phyloP scores from a whole-genome alignment of 352 stramenopile species.

The Phytophthora crassamura region DNA sequence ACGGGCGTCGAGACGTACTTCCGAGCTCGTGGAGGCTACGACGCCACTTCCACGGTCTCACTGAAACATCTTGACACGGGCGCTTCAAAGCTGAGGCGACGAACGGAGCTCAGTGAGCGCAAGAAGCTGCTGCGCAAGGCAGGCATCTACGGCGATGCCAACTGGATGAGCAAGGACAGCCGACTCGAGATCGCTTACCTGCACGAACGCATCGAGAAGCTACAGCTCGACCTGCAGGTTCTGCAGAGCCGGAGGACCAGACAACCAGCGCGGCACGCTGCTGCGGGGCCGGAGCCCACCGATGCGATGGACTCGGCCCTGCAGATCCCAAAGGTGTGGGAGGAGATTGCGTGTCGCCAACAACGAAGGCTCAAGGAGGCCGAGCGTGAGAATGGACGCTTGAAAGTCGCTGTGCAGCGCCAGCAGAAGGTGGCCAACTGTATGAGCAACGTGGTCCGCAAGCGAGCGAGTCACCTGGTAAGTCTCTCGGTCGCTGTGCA shows the following conservation, averaged over 20 bases:
- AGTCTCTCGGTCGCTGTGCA: conserved; percentile 1
- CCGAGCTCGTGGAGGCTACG: conserved; percentile 11
- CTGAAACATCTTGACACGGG: not conserved
- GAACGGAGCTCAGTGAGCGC: conserved; percentile 29
- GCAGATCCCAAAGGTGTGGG: conserved; percentile 35
- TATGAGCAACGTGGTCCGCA: conserved; percentile 31
- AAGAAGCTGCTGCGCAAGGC: conserved; percentile 50
- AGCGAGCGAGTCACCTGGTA: conserved; percentile 35
- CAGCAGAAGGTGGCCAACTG: conserved; percentile 33
- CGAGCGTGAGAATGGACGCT: conserved; percentile 50
- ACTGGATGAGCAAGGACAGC: conserved; percentile 40
- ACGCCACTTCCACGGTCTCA: conserved; percentile 5
- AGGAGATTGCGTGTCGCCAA: conserved; percentile 41
- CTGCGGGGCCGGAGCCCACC: not conserved
- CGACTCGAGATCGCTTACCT: conserved; percentile 76
- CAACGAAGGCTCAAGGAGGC: conserved; percentile 38
- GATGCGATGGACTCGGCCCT: conserved; percentile 15
- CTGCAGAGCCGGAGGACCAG: conserved; percentile 37
- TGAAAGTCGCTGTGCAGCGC: conserved; percentile 50
- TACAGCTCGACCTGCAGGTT: conserved; percentile 63
- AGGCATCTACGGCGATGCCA: conserved; percentile 41
- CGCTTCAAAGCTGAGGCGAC: conserved; percentile 20
- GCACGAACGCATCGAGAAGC: conserved; percentile 66
- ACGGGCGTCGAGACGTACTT: conserved; percentile 22
- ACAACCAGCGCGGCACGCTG: conserved; percentile 4